These are phyloP conservation scores for Comarum palustre DNA, from an alignment of 306 rosid species.

Conservation along the genomic window DNA sequence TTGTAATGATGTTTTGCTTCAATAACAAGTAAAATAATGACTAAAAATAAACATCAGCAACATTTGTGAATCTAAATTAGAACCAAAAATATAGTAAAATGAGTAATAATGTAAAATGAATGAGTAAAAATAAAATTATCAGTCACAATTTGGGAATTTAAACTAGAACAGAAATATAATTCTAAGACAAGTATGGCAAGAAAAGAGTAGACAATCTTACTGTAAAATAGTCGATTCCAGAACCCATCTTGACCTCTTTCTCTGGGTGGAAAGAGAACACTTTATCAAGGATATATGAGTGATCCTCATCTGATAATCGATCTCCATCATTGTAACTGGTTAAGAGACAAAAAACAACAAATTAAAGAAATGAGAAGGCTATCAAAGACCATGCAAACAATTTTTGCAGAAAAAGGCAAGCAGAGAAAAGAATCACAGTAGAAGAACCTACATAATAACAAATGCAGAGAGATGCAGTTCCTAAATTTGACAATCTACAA, in stretches of 20 bases:
- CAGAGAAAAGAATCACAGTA: not conserved
- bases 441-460: not conserved
- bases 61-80: not conserved
- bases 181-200: not conserved
- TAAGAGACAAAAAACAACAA: constrained; percentile 25
- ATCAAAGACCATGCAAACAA: constrained; percentile 5
- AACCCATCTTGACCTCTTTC: constrained; percentile 79
- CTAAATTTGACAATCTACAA: not conserved
- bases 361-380: constrained; percentile 8
- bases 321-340: constrained; percentile 86
- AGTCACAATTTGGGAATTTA: not conserved
- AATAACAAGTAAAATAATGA: not conserved
- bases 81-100: constrained; percentile 4
- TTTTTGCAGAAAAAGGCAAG: not conserved
- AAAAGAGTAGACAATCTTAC: constrained; percentile 41
- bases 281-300: constrained; percentile 52
- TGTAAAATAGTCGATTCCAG: constrained; percentile 72
- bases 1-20: not conserved
- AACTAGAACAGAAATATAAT: constrained; percentile 11
- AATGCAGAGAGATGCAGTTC: constrained; percentile 11
- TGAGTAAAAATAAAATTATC: not conserved
- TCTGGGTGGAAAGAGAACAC: constrained; percentile 84
- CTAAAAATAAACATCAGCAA: not conserved
- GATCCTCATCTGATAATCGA: constrained; percentile 70
- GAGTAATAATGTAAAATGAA: not conserved